phyloP scores from a whole-genome alignment of 208 protist species.

The Naegleria lovaniensis region DNA sequence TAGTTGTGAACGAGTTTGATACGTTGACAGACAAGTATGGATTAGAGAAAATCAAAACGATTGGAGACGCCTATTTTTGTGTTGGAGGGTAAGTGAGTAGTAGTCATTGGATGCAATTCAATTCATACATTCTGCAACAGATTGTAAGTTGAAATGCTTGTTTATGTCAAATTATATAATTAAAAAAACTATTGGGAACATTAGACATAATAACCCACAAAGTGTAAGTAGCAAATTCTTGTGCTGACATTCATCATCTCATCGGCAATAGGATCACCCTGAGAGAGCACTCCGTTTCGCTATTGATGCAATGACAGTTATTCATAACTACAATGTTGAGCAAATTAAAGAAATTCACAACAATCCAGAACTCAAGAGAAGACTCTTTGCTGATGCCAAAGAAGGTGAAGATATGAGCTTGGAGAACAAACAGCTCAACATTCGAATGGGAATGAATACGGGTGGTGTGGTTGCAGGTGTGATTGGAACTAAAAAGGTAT shows the following conservation, averaged over 20 bases:
- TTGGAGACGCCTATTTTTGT: neutral
- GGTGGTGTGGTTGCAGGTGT: neutral
- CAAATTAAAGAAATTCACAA: too few species aligned
- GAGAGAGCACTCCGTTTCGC: neutral
- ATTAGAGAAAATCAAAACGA: slow-evolving; percentile 36
- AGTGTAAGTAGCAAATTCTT: too few species aligned
- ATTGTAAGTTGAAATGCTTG: too few species aligned
- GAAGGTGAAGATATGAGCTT: neutral
- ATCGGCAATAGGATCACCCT: neutral
- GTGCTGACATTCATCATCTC: too few species aligned
- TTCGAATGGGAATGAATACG: neutral
- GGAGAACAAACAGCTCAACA: neutral
- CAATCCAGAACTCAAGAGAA: too few species aligned
- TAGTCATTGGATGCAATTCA: too few species aligned
- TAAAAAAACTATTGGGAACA: too few species aligned
- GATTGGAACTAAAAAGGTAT: neutral
- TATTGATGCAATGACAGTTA: neutral
- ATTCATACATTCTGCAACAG: too few species aligned
- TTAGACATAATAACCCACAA: too few species aligned
- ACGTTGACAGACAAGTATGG: neutral
- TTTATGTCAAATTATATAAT: too few species aligned
- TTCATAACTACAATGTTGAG: neutral
- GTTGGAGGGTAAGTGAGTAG: neutral
- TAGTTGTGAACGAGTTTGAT: slow-evolving; percentile 24
- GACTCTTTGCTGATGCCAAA: neutral